These are phyloP conservation scores for Boletales sp. DNA, from an alignment of 768 basidiomycete genomes.

Conservation along the genomic window DNA sequence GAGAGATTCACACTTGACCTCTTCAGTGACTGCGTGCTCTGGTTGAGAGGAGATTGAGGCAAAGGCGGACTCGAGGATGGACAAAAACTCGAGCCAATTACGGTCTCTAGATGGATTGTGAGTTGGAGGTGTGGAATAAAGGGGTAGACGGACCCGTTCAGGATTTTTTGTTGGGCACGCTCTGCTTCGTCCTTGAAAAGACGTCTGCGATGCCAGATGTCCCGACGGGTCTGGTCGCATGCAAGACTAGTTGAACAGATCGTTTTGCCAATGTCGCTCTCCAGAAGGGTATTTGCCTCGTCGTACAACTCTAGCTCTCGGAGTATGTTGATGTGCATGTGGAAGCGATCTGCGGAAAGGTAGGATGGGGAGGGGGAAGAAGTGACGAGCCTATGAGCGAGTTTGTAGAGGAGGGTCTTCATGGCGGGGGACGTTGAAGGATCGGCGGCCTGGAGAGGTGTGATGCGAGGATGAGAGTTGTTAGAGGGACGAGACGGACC, in stretches of 20 bases:
- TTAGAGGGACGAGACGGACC: slow-evolving; percentile 35
- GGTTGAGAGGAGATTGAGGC: slow-evolving; percentile 30
- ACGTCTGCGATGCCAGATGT: slow-evolving; percentile 60
- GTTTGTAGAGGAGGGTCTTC: slow-evolving; percentile 66
- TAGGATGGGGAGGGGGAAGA: slow-evolving; percentile 63
- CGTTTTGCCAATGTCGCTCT: slow-evolving; percentile 62
- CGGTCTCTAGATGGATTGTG: slow-evolving; percentile 55
- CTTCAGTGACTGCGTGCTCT: slow-evolving; percentile 28
- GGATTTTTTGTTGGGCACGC: slow-evolving; percentile 55
- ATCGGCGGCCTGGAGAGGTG: slow-evolving; percentile 63
- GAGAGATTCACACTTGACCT: slow-evolving; percentile 35
- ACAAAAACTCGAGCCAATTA: slow-evolving; percentile 83
- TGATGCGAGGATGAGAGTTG: slow-evolving; percentile 7
- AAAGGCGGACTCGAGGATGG: slow-evolving; percentile 69
- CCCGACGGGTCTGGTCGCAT: slow-evolving; percentile 72
- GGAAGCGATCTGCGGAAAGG: slow-evolving; percentile 68
- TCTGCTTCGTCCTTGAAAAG: slow-evolving; percentile 58
- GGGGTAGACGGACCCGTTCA: slow-evolving; percentile 47
- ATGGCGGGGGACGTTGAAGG: slow-evolving; percentile 55
- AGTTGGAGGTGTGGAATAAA: neutral
- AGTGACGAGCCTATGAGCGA: slow-evolving; percentile 71
- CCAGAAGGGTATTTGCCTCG: slow-evolving; percentile 66
- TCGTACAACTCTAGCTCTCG: slow-evolving; percentile 65
- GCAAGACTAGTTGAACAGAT: slow-evolving; percentile 70
- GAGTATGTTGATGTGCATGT: slow-evolving; percentile 70